phyloP scores from a whole-genome alignment of 805 yeast genomes.

The Nakazawaea wyomingensis region DNA sequence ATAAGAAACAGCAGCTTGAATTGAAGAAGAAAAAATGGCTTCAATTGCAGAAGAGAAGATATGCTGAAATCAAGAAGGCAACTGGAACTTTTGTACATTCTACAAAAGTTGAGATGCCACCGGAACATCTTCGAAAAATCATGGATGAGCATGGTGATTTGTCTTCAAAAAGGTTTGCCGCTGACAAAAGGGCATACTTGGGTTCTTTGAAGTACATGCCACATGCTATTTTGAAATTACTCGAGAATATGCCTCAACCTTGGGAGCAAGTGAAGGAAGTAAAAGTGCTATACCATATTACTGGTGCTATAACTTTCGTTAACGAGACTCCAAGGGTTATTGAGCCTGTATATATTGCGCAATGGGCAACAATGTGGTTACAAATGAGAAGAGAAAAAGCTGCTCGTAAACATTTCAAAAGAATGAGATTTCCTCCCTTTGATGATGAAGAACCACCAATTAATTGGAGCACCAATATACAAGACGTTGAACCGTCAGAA shows the following conservation, averaged over 20 bases:
- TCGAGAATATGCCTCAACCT: constrained; percentile 98
- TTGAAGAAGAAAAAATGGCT: constrained; percentile 54
- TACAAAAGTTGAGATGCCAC: constrained; percentile 80
- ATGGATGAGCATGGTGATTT: constrained; percentile 81
- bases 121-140: constrained; percentile 85
- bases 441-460: constrained; percentile 97
- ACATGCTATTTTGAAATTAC: constrained; percentile 81
- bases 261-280: constrained; percentile 92
- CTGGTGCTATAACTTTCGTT: constrained; percentile 95
- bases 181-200: constrained; percentile 80
- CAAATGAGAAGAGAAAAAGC: constrained; percentile 93
- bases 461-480: constrained; percentile 74
- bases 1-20: constrained; percentile 26
- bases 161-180: constrained; percentile 69
- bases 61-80: constrained; percentile 29
- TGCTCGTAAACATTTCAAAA: constrained; percentile 81
- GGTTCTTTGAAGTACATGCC: constrained; percentile 95
- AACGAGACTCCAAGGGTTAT: constrained; percentile 89
- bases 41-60: constrained; percentile 55
- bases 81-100: constrained; percentile 48
- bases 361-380: constrained; percentile 93
- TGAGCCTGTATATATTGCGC: constrained; percentile 87
- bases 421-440: constrained; percentile 93
- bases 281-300: constrained; percentile 77
- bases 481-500: constrained; percentile 68